Evolutionary conservation across 2,329 filamentous ascomycete genomes (phyloP), one percentile per base, ranked within the genome.

Genomic region (Neonectria hederae): DNA sequence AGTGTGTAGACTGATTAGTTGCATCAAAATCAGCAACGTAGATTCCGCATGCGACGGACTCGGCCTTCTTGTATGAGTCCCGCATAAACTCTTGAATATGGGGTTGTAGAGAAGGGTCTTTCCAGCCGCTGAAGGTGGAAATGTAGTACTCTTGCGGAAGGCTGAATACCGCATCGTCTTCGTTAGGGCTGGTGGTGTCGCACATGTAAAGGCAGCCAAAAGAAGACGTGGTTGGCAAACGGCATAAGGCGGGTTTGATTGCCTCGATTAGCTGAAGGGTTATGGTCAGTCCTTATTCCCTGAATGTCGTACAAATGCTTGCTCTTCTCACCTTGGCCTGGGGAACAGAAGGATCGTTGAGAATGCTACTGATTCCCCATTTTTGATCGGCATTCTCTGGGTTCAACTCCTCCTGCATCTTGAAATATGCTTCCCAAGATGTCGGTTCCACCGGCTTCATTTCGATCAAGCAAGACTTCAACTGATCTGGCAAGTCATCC

Each of bases 91-190:
- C 19, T 26, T 19, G 28, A 19, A 51, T 14, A 3, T 2, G 14
- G 6, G 55, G 7, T 14, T n/a, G 19, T 2, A 58, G 21, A 22
- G 21, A 17, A 17, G 55, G 55, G 28, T 49, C 32, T 26, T 49
- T 58, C 55, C 45, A 58, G 4, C 43, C 43, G 8, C 26, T 24
- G 38, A 58, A 58, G 4, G 55, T 58, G 30, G 55, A 58, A 22
- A 58, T 58, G 5, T 58, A 58, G 45, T 58, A 58, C 35, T 58
- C 11, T n/a, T 58, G 55, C 7, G 55, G 55, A 26, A 58, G 13
- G 26, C 55, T 58, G 14, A 58, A 58, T 5, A 58, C 45, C 4
- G 55, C 55, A 26, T 58, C 55, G 14, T 35, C 22, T 35, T 58
- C 55, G 24, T 58, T 30, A 4, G 55, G 55, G 7, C 13, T 38